A percentile compares a stretch with the other conserved stretches of the same genome.
phyloP scores from a whole-genome alignment of 805 yeast genomes.

The Myxozyma monticola region DNA sequence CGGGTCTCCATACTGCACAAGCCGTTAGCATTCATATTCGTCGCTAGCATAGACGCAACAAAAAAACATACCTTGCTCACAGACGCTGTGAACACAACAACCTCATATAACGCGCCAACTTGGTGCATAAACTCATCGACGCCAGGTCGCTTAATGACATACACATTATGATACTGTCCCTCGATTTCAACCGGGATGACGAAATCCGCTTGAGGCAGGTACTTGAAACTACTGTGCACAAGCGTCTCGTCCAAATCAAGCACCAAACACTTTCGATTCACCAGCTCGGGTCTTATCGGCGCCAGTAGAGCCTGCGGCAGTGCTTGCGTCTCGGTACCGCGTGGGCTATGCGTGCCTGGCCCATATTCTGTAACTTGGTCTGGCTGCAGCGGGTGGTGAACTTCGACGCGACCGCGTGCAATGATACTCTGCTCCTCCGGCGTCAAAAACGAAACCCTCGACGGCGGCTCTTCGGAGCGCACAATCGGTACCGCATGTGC shows the following conservation, averaged over 20 bases:
- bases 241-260: slow-evolving; percentile 94
- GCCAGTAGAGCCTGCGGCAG: slow-evolving; percentile 49
- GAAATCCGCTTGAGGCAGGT: slow-evolving; percentile 88
- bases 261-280: slow-evolving; percentile 78
- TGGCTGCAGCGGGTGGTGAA: slow-evolving; percentile 25
- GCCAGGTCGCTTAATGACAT: slow-evolving; percentile 96
- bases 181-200: slow-evolving; percentile 97
- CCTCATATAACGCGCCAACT: slow-evolving; percentile 87
- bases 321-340: background rate
- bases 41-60: background rate
- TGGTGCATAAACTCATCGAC: slow-evolving; percentile 86
- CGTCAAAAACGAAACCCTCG: background rate
- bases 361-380: slow-evolving; percentile 28
- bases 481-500: too few relatives aligned
- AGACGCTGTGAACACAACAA: slow-evolving; percentile 95
- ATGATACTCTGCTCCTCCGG: slow-evolving; percentile 18
- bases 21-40: too few relatives aligned
- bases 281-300: slow-evolving; percentile 50
- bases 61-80: slow-evolving; percentile 57
- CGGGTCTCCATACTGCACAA: slow-evolving; percentile 78
- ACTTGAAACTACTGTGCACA: slow-evolving; percentile 93
- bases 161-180: slow-evolving; percentile 86
- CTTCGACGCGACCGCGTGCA: slow-evolving; percentile 25
- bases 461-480: too few relatives aligned
- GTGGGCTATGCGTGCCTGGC: slow-evolving; percentile 5